Percentiles rank a stretch among this genome's conserved stretches.
phyloP scores from a whole-genome alignment of 331 rosid genomes.

The Acacia concinna region DNA sequence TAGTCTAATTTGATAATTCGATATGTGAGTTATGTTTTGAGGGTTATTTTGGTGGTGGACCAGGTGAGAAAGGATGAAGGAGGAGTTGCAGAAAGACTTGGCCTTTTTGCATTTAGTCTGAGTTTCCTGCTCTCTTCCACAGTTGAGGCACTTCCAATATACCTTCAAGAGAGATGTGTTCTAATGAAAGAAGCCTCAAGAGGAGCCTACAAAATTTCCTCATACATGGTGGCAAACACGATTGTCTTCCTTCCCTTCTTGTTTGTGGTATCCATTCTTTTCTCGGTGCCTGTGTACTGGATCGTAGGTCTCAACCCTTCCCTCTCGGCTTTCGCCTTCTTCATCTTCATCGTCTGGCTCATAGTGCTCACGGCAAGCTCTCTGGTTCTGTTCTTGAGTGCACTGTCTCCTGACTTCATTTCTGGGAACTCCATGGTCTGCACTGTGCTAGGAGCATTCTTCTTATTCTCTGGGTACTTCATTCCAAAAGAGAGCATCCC shows the following conservation, averaged over 20 bases:
- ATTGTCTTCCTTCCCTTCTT: conserved; percentile 77
- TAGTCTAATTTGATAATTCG: background rate
- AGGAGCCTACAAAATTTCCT: conserved; percentile 75
- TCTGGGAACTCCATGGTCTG: conserved; percentile 84
- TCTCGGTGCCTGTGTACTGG: conserved; percentile 78
- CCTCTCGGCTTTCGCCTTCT: conserved; percentile 58
- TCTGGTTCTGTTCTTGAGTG: conserved; percentile 74
- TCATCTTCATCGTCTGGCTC: conserved; percentile 83
- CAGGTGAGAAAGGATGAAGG: conserved; percentile 62
- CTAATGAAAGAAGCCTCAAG: conserved; percentile 89
- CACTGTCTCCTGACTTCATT: conserved; percentile 84
- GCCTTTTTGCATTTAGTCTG: conserved; percentile 83
- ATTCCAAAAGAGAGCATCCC: conserved; percentile 91
- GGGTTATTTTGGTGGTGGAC: background rate
- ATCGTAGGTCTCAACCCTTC: conserved; percentile 88
- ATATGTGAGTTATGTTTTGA: background rate
- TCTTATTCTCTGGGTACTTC: conserved; percentile 92
- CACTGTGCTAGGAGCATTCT: conserved; percentile 85
- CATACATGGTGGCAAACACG: conserved; percentile 86
- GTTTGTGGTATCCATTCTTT: conserved; percentile 67
- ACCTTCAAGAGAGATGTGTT: conserved; percentile 80
- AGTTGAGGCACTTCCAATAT: conserved; percentile 89
- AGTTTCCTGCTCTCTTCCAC: conserved; percentile 89
- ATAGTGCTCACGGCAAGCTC: conserved; percentile 91
- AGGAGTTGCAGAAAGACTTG: conserved; percentile 70